Evolutionary conservation across 257 asterid species (phyloP).

Genomic region (Nyctanthes arbortristis): DNA sequence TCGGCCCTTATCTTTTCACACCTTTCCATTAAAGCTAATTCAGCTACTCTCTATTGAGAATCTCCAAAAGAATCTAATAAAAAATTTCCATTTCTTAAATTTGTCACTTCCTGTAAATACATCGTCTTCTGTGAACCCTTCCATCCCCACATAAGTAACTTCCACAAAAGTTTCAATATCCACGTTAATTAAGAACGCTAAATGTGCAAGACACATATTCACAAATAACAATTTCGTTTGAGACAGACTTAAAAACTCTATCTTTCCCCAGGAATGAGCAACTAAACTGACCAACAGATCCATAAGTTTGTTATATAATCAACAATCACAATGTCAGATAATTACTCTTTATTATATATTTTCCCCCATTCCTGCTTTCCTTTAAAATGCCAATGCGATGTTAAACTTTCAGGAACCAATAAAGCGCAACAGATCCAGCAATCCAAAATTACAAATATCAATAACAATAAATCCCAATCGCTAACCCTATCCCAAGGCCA

Average conservation of each 20-base stretch:
- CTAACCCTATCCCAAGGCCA: neutral
- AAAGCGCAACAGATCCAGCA: slow-evolving; percentile 1
- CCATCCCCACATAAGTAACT: neutral
- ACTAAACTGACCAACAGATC: neutral
- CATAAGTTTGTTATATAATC: neutral
- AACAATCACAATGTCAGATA: neutral
- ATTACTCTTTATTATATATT: neutral
- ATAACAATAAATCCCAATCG: neutral
- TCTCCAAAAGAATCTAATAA: neutral
- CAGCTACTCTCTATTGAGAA: neutral
- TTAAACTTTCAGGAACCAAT: neutral
- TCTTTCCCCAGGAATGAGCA: neutral
- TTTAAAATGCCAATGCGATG: neutral
- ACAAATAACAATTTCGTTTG: neutral
- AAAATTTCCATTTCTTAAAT: neutral
- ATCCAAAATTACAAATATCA: slow-evolving; percentile 1
- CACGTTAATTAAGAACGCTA: neutral
- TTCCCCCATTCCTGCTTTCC: neutral
- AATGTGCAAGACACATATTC: neutral
- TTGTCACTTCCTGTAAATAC: neutral
- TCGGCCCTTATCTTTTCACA: neutral
- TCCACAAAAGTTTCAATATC: neutral
- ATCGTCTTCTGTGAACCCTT: neutral
- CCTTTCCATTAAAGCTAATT: neutral
- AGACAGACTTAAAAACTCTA: neutral